Conservation (phyloP, 2,329 filamentous ascomycete genomes). For the Alternaria solani region DNA sequence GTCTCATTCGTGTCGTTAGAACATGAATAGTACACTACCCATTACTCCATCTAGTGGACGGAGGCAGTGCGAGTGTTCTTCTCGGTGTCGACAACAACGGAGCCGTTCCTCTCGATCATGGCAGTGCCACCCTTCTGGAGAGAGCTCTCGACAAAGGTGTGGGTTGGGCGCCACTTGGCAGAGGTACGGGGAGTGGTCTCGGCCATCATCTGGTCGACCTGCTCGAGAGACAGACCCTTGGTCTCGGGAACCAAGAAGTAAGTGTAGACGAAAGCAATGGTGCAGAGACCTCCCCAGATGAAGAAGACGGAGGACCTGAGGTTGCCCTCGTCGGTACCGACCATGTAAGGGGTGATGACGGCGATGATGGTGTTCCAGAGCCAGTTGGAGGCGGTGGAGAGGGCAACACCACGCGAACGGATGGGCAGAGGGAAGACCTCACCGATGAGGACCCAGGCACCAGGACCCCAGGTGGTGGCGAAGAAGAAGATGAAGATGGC, state of each 20-base stretch:
- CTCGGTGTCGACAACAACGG: constrained; percentile 1
- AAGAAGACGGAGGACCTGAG: constrained; percentile 63
- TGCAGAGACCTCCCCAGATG: constrained; percentile 52
- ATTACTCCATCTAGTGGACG: not conserved
- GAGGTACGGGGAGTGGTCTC: constrained; percentile 79
- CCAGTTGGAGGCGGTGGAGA: constrained; percentile 89
- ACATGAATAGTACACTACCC: not conserved
- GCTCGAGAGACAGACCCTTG: constrained; percentile 77
- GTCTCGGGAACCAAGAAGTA: constrained; percentile 80
- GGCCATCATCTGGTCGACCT: constrained; percentile 86
- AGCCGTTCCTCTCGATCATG: constrained; percentile 4
- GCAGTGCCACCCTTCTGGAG: constrained; percentile 3
- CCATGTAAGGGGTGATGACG: constrained; percentile 74
- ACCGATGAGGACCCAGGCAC: constrained; percentile 69
- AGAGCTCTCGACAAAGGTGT: constrained; percentile 3
- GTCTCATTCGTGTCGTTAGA: not conserved
- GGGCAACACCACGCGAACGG: constrained; percentile 71
- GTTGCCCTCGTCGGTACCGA: constrained; percentile 69
- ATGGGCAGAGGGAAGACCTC: constrained; percentile 73
- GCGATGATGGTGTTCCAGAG: constrained; percentile 59
- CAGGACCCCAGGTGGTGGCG: constrained; percentile 69
- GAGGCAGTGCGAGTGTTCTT: constrained; percentile 5
- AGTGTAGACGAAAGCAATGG: constrained; percentile 68
- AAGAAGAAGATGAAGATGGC: constrained; percentile 85
- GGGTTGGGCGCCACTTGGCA: constrained; percentile 65